Evolutionary conservation across 768 basidiomycete species (phyloP), one percentile per base, ranked within the genome.

Genomic region (Leccinum variicolor): DNA sequence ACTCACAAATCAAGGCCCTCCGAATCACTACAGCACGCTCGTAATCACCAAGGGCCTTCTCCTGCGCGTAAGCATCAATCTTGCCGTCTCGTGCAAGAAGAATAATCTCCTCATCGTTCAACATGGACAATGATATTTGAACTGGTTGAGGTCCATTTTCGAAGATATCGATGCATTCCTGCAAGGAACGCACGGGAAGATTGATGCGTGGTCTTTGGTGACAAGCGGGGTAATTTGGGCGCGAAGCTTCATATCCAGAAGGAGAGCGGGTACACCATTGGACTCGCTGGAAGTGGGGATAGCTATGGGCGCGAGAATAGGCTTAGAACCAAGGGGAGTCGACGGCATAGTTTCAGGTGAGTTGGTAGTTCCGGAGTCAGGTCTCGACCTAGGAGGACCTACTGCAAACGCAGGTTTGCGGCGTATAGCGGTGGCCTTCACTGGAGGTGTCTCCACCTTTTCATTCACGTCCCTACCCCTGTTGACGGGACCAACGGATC

Each of bases 41-140:
- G 1, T 90, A 75, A 62, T 94, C 87, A 54, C 86, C 93, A n/a
- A 98, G 74, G 29, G 93, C 86, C 77, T 98, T 98, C 76, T 99
- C 97, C 56, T 98, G 74, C 26, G 92, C 91, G 72, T 99, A 98
- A n/a, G 91, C 82, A 1, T 90, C 89, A 56, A 98, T 89, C 83
- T 96, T 97, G 29, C 94, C 93, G 60, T 86, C 87, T 76, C 95
- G 92, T 2, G 87, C 82, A 47, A 99, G 79, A 56, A 94, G 54
- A 54, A 98, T 87, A 46, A 99, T 79, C 73, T 98, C 97, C 69
- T 98, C 96, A 64, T 99, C 93, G 53, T 83, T 90, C 66, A 99
- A 74, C 62, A 83, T 77, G 46, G 80, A 74, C 52, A 91, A 65
- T 21, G 83, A 77, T 10, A 73, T 76, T 23, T 82, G 80, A 8